These are phyloP conservation scores for Forsythia viridissima DNA, from an alignment of 257 asterid genomes.

Conservation along the genomic window DNA sequence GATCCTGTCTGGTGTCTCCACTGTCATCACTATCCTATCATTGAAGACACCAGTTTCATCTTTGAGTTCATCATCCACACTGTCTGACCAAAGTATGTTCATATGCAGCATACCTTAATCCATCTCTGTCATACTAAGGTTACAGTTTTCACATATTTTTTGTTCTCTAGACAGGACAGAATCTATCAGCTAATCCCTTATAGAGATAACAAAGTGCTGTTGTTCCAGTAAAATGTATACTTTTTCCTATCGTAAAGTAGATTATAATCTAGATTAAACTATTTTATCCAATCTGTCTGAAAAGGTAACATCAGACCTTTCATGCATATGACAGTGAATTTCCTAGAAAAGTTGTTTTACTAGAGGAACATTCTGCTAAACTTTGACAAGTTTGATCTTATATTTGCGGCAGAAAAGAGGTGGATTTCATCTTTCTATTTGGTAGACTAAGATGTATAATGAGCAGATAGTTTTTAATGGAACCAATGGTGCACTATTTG, in stretches of 20 bases:
- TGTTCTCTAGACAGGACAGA: background rate
- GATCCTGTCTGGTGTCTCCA: background rate
- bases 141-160: background rate
- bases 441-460: background rate
- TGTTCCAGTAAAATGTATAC: background rate
- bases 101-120: background rate
- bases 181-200: background rate
- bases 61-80: background rate
- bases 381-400: background rate
- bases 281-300: too few species aligned
- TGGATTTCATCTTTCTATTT: background rate
- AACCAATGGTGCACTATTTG: too few species aligned
- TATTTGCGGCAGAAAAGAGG: background rate
- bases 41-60: background rate
- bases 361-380: background rate
- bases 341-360: background rate
- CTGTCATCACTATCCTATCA: background rate
- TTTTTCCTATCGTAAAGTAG: background rate
- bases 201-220: background rate
- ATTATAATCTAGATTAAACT: too few species aligned
- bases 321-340: background rate
- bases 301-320: background rate
- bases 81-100: background rate
- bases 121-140: background rate
- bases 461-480: too few species aligned